These are phyloP conservation scores for Psophocarpus tetragonolobus DNA, from an alignment of 306 rosid species.

Conservation along the genomic window DNA sequence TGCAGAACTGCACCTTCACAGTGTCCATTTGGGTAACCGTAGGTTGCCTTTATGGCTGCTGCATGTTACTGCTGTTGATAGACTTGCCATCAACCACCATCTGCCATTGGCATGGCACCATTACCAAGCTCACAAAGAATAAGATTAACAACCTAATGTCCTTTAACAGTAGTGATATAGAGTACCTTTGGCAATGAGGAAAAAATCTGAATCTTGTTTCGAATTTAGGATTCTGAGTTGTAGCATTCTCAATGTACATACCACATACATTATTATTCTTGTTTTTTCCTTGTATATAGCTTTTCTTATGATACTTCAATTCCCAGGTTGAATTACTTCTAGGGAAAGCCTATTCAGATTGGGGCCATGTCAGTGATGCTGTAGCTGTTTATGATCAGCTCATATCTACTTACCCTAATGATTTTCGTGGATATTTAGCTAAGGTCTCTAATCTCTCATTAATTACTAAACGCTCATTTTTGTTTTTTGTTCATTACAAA, in stretches of 20 bases:
- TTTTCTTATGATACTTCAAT: constrained; percentile 16
- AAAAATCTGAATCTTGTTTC: not conserved
- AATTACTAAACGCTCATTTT: not conserved
- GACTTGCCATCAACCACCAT: not conserved
- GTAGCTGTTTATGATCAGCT: constrained; percentile 80
- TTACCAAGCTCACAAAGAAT: not conserved
- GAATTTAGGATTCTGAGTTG: constrained; percentile 10
- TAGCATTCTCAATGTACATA: constrained; percentile 14
- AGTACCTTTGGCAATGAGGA: not conserved
- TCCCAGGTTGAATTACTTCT: constrained; percentile 92
- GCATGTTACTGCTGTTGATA: not conserved
- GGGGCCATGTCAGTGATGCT: constrained; percentile 95
- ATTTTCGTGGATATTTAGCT: constrained; percentile 95
- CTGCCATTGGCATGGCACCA: not conserved
- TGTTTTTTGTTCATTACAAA: not conserved
- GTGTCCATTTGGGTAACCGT: not conserved
- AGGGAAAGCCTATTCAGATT: constrained; percentile 90
- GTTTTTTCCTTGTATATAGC: constrained; percentile 4
- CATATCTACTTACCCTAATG: constrained; percentile 71
- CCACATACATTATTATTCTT: not conserved
- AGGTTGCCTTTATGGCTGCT: not conserved
- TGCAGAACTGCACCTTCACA: not conserved
- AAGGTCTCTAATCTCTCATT: constrained; percentile 53
- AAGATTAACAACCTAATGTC: not conserved
- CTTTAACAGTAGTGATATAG: not conserved